Evolutionary conservation across 768 basidiomycete species (phyloP).

Genomic region (Amylocystis lapponica): DNA sequence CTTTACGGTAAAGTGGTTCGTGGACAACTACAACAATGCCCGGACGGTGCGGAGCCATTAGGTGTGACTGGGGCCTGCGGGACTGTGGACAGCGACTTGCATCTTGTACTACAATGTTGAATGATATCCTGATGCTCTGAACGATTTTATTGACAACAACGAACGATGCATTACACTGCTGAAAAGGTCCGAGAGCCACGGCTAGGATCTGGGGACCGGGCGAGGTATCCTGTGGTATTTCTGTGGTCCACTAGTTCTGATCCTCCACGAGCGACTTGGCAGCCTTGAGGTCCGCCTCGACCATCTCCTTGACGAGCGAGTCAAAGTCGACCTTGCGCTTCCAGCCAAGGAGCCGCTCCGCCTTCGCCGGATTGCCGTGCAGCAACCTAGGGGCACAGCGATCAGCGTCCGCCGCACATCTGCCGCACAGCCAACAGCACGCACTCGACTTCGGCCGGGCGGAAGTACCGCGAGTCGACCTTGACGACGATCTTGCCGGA

Average conservation of each 20-base stretch:
- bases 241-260: conserved; percentile 68
- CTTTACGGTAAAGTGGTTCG: conserved; percentile 81
- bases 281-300: conserved; percentile 71
- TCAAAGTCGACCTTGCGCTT: conserved; percentile 83
- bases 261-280: conserved; percentile 73
- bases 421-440: conserved; percentile 26
- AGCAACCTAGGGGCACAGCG: conserved; percentile 49
- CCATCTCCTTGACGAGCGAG: conserved; percentile 88
- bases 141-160: too few species aligned
- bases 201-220: too few species aligned
- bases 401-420: background rate
- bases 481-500: conserved; percentile 72
- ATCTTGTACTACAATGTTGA: too few species aligned
- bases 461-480: conserved; percentile 88
- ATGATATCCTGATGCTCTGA: too few species aligned
- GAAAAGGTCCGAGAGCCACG: too few species aligned
- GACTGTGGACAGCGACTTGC: too few species aligned
- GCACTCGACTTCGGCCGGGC: conserved; percentile 92
- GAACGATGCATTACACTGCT: too few species aligned
- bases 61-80: too few species aligned
- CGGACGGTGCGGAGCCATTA: conserved; percentile 43
- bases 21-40: conserved; percentile 72
- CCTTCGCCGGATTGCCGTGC: conserved; percentile 85
- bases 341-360: conserved; percentile 86
- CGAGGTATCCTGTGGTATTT: too few species aligned